phyloP scores from a whole-genome alignment of 2,329 filamentous ascomycete species.

The Penicillium sp. region DNA sequence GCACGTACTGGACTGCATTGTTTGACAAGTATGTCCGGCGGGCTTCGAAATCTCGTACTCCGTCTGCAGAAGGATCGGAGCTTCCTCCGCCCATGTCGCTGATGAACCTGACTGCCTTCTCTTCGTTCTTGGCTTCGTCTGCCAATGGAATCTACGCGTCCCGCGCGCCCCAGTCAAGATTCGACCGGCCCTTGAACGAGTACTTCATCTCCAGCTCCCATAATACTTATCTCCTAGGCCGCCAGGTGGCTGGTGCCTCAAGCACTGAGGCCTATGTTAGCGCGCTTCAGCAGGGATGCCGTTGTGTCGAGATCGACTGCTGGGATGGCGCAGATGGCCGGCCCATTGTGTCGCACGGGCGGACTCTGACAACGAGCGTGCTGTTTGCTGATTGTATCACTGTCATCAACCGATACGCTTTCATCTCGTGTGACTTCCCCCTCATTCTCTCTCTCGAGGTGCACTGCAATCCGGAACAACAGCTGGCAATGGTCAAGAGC shows the following conservation, averaged over 20 bases:
- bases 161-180: slow-evolving; percentile 57
- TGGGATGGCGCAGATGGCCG: slow-evolving; percentile 90
- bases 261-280: slow-evolving; percentile 94
- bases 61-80: slow-evolving; percentile 40
- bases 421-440: slow-evolving; percentile 79
- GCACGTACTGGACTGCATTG: slow-evolving; percentile 63
- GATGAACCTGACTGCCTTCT: slow-evolving; percentile 76
- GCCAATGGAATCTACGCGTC: slow-evolving; percentile 66
- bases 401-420: slow-evolving; percentile 92
- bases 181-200: slow-evolving; percentile 86
- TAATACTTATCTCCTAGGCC: slow-evolving; percentile 92
- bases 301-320: slow-evolving; percentile 95
- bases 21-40: slow-evolving; percentile 68
- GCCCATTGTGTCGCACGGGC: slow-evolving; percentile 86
- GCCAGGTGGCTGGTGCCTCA: slow-evolving; percentile 83
- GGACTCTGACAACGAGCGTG: slow-evolving; percentile 82
- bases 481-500: slow-evolving; percentile 81
- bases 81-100: slow-evolving; percentile 46
- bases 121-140: slow-evolving; percentile 70
- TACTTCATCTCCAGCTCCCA: slow-evolving; percentile 99
- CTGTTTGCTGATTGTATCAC: slow-evolving; percentile 88
- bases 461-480: slow-evolving; percentile 80
- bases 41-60: slow-evolving; percentile 48
- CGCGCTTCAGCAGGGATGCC: slow-evolving; percentile 80
- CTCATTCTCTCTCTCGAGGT: slow-evolving; percentile 94